Percentiles rank a stretch among this genome's conserved stretches.
Evolutionary conservation across 768 basidiomycete genomes (phyloP).

Genomic region (Suillus ampliporus): DNA sequence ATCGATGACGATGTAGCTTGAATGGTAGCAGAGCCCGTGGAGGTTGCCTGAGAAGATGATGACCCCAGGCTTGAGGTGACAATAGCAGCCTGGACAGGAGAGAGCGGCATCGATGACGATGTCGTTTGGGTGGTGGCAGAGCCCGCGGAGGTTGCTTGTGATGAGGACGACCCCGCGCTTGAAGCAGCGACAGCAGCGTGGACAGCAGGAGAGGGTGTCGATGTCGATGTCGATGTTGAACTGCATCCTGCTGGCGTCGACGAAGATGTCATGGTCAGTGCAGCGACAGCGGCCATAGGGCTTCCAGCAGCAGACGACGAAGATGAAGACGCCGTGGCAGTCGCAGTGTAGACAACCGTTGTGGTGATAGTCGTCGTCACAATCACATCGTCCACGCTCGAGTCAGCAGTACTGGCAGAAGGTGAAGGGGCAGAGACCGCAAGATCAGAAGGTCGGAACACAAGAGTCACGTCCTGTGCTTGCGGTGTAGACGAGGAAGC

Average conservation of each 20-base stretch:
- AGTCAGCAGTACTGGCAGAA: not conserved
- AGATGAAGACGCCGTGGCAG: conserved; percentile 14
- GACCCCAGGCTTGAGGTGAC: not conserved
- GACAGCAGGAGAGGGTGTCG: too few relatives aligned
- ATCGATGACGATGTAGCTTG: not conserved
- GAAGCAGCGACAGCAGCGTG: too few relatives aligned
- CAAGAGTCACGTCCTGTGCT: conserved; percentile 52
- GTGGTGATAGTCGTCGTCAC: conserved; percentile 32
- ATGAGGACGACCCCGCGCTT: not conserved
- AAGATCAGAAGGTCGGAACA: conserved; percentile 51
- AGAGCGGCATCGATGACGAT: not conserved
- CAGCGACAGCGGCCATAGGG: conserved; percentile 5
- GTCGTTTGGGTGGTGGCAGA: not conserved
- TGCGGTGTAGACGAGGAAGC: conserved; percentile 14
- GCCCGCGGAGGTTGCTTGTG: not conserved
- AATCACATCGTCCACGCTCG: not conserved
- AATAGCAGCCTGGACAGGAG: not conserved
- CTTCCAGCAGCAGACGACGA: conserved; percentile 17
- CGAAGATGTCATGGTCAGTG: not conserved
- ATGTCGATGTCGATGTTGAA: not conserved
- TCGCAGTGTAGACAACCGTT: conserved; percentile 23
- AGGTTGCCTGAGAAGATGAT: not conserved
- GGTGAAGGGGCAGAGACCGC: conserved; percentile 28
- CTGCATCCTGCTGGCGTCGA: not conserved
- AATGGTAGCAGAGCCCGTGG: not conserved